These are phyloP conservation scores for Talaromyces sp. DNA, from an alignment of 2,329 filamentous ascomycete species.

Conservation along the genomic window DNA sequence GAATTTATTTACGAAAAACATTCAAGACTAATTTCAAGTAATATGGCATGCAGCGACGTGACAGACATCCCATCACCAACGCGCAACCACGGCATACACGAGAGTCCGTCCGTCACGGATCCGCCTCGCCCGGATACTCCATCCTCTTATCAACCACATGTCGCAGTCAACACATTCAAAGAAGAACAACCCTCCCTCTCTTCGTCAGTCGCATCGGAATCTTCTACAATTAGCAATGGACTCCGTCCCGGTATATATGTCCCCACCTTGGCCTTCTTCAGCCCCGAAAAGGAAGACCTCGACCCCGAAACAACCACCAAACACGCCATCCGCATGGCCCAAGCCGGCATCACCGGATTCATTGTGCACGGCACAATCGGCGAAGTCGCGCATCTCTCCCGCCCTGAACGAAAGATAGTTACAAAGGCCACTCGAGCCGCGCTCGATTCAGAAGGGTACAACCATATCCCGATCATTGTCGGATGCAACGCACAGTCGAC, in stretches of 20 bases:
- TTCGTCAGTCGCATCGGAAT: neutral
- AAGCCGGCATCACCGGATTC: constrained; percentile 39
- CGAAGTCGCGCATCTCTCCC: constrained; percentile 47
- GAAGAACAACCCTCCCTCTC: neutral
- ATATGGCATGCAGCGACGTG: neutral
- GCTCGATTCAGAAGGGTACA: constrained; percentile 21
- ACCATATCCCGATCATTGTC: constrained; percentile 52
- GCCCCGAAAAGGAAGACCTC: constrained; percentile 43
- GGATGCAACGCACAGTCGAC: constrained; percentile 67
- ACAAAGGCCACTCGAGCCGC: constrained; percentile 43
- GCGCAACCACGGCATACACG: neutral
- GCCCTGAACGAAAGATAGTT: constrained; percentile 46
- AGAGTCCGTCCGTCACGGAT: neutral
- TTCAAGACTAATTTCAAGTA: neutral
- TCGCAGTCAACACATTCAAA: neutral
- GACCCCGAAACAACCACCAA: constrained; percentile 36
- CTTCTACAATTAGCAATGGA: neutral
- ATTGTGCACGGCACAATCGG: constrained; percentile 47
- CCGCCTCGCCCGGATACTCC: neutral
- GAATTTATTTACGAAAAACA: neutral
- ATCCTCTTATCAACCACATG: neutral
- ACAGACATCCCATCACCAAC: neutral
- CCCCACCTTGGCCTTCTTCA: constrained; percentile 48
- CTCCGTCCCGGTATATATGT: constrained; percentile 34
- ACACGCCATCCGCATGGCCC: constrained; percentile 43